A percentile compares a stretch with the other conserved stretches of the same genome.
Evolutionary conservation across 2,329 filamentous ascomycete genomes (phyloP).

Genomic region (Knufia fluminis): DNA sequence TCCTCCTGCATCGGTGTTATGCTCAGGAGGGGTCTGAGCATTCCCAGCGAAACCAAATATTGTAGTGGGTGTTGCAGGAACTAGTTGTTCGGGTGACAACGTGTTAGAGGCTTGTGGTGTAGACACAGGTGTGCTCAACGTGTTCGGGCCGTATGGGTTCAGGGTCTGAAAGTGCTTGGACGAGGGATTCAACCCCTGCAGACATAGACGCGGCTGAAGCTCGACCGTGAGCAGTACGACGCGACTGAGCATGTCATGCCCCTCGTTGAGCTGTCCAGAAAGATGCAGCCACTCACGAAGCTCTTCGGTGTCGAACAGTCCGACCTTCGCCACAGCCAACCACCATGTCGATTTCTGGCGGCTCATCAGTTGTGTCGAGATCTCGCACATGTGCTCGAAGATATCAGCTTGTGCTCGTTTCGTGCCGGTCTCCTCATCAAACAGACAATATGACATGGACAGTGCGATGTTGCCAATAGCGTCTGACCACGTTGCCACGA

Average conservation of each 20-base stretch:
- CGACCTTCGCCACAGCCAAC: constrained; percentile 45
- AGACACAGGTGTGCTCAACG: constrained; percentile 21
- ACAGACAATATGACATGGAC: constrained; percentile 40
- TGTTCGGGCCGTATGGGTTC: constrained; percentile 3
- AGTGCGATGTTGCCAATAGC: constrained; percentile 46
- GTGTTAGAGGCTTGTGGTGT: constrained; percentile 20
- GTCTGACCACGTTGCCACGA: constrained; percentile 53
- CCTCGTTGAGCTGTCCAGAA: neutral
- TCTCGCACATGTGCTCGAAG: constrained; percentile 48
- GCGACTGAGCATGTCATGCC: constrained; percentile 9
- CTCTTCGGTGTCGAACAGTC: constrained; percentile 44
- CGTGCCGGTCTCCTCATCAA: constrained; percentile 25
- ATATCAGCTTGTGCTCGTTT: constrained; percentile 39
- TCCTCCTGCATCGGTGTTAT: constrained; percentile 15
- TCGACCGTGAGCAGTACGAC: constrained; percentile 15
- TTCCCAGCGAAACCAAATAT: constrained; percentile 16
- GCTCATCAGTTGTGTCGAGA: constrained; percentile 46
- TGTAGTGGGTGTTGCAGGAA: constrained; percentile 30
- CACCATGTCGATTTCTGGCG: constrained; percentile 46
- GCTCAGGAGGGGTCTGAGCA: constrained; percentile 21
- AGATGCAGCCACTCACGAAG: constrained; percentile 30
- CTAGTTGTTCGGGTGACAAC: constrained; percentile 34
- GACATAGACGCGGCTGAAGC: constrained; percentile 10
- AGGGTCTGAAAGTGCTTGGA: neutral
- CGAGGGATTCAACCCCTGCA: neutral